Base-by-base conservation (phyloP, 106 monocot species). In the Hemerocallis citrina region DNA sequence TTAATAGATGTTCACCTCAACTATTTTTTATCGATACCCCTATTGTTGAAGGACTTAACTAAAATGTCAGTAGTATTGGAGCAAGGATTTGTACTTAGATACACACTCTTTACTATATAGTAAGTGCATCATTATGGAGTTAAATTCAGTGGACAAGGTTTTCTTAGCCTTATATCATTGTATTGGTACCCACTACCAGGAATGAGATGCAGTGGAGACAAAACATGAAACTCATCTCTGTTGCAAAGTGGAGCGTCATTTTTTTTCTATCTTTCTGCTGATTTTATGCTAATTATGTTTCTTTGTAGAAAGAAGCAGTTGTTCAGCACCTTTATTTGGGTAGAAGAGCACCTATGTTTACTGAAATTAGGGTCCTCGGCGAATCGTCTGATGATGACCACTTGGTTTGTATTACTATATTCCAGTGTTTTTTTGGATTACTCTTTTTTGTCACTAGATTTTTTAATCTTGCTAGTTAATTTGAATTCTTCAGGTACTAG, bases 321-420 rank as follows among this genome's bases (percentile, higher is more conserved):
- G 66, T 96, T 52, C 78, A 82, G 55, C 76, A 82, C 50, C 91
- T 96, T 59, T 91, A 91, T 72, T 68, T 96, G 74, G 96, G 96
- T 19, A 81, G 91, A 55, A 88, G 51, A 34, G 87, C 96, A 27
- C 96, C 96, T 36, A 66, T 80, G 46, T 79, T 96, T 62, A 96
- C 84, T n/a, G 81, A 84, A 1, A 79, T 91, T 41, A 73, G 96
- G 69, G 87, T 91, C 74, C 71, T 96, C 65, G 38, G 66, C 63
- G 68, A 84, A 68, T 79, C 96, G 50, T 57, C 72, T 52, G 96
- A 91, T 79, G 91, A 87, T 59, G 96, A 96, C 51, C 91, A 96
- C 69, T 72, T 96, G 87, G 96, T 91, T 67, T 70, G 70, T 43
- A 36, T 40, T 48, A 21, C 1, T 69, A 39, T 59, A 46, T 32